Evolutionary conservation across 2,329 filamentous ascomycete genomes (phyloP).

Genomic region (Rutstroemia sp.): DNA sequence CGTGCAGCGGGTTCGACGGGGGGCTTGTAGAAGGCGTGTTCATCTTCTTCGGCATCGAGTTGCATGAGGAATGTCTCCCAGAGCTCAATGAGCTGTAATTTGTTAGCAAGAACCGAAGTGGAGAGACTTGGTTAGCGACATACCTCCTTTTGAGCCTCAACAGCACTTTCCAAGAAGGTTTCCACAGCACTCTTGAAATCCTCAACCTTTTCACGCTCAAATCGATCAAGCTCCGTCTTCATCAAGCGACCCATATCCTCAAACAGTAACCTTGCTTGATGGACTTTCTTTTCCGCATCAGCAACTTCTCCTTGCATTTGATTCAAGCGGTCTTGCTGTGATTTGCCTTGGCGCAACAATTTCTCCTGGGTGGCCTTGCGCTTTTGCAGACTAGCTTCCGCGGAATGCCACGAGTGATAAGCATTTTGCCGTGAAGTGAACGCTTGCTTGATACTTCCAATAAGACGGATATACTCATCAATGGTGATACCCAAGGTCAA

Average conservation of each 20-base stretch:
- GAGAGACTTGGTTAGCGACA: slow-evolving; percentile 26
- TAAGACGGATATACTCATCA: slow-evolving; percentile 94
- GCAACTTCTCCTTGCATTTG: slow-evolving; percentile 88
- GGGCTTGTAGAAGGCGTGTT: slow-evolving; percentile 57
- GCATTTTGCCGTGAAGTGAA: slow-evolving; percentile 92
- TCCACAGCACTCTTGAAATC: slow-evolving; percentile 98
- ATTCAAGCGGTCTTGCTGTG: slow-evolving; percentile 89
- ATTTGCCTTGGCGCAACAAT: slow-evolving; percentile 86
- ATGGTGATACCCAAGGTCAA: slow-evolving; percentile 95
- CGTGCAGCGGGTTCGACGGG: slow-evolving; percentile 46
- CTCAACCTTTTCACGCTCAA: slow-evolving; percentile 96
- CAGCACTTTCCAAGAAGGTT: slow-evolving; percentile 92
- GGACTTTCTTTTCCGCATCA: slow-evolving; percentile 90
- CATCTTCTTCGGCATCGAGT: slow-evolving; percentile 87
- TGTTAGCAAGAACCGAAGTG: slow-evolving; percentile 5
- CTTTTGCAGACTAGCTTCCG: slow-evolving; percentile 86
- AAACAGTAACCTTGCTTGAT: slow-evolving; percentile 83
- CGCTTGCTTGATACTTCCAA: slow-evolving; percentile 88
- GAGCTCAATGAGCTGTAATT: slow-evolving; percentile 61
- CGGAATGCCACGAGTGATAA: slow-evolving; percentile 88
- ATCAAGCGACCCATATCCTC: slow-evolving; percentile 96
- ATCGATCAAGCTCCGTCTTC: slow-evolving; percentile 83
- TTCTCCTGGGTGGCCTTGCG: slow-evolving; percentile 87
- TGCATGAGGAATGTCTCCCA: slow-evolving; percentile 99
- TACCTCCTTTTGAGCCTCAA: slow-evolving; percentile 98